Base-by-base conservation (phyloP, 495 filamentous ascomycete species). In the Podospora appendiculata region DNA sequence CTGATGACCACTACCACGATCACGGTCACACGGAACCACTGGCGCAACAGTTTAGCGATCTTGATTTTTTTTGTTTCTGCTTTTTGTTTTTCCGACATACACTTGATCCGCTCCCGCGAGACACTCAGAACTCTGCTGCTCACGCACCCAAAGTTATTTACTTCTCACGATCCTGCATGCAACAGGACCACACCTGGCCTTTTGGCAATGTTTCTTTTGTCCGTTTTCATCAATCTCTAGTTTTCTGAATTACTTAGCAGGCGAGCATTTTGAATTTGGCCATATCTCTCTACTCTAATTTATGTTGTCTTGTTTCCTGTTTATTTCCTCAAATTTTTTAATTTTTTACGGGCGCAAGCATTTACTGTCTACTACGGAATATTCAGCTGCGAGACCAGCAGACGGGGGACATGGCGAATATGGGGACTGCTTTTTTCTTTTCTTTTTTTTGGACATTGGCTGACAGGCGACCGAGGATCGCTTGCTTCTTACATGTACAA, bases 101-200 rank as follows among this genome's bases (percentile, higher is more conserved):
- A 66, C 51, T 68, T 66, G 33, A 50, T 51, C 60, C 63, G 63
- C 65, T 65, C 65, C 55, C 65, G 62, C 62, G 62, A 65, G 60
- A 63, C 53, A 55, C 58, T 53, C 62, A 66, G 63, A 68, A 54
- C 62, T 58, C 50, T 52, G 53, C 58, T 60, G 65, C 65, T 68
- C 65, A 68, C 65, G 65, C 65, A 58, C 58, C 54, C 45, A 56
- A 64, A 64, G 53, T 55, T 66, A 58, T 53, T 66, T 57, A 51
- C 50, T 59, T 53, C 54, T 62, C 44, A 50, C 55, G 42, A 47
- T 46, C 56, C 49, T 51, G 52, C 49, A 48, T 47, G 40, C 46
- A 53, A 58, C 59, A 53, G 60, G 49, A 52, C 39, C 32, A 14
- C 42, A n/a, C n/a, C n/a, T n/a, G 5, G 14, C 41, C 14, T 54